Evolutionary conservation across 2,329 filamentous ascomycete species (phyloP).

Genomic region (Cercospora sojina): DNA sequence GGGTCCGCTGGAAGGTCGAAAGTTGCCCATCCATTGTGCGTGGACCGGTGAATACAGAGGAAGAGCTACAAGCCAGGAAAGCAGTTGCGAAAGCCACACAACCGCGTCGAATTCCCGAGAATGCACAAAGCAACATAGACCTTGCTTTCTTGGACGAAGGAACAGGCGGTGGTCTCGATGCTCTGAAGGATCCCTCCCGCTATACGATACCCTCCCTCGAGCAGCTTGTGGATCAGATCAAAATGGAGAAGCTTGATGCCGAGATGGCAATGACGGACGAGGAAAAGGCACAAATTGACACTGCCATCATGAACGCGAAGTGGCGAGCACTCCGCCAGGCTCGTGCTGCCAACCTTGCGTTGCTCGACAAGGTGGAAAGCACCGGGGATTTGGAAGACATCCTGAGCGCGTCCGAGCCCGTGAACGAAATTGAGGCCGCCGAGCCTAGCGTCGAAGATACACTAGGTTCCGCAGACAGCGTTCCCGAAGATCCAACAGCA

Average conservation of each 20-base stretch:
- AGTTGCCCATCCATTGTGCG: slow-evolving; percentile 84
- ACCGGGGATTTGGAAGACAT: slow-evolving; percentile 63
- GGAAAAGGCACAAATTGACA: slow-evolving; percentile 59
- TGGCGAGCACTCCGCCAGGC: slow-evolving; percentile 87
- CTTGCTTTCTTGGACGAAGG: slow-evolving; percentile 75
- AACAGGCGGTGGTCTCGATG: slow-evolving; percentile 63
- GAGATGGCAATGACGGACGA: slow-evolving; percentile 70
- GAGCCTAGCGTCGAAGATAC: slow-evolving; percentile 23
- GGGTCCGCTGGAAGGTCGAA: slow-evolving; percentile 97
- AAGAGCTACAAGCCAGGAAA: slow-evolving; percentile 68
- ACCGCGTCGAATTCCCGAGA: slow-evolving; percentile 67
- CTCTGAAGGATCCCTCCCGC: slow-evolving; percentile 63
- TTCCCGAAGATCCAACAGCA: slow-evolving; percentile 12
- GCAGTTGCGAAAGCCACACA: slow-evolving; percentile 65
- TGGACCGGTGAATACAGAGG: slow-evolving; percentile 65
- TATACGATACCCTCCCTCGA: slow-evolving; percentile 69
- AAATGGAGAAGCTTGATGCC: slow-evolving; percentile 79
- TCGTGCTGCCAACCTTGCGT: slow-evolving; percentile 67
- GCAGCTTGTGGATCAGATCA: slow-evolving; percentile 70
- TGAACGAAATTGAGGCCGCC: slow-evolving; percentile 15
- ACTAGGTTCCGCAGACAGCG: background rate
- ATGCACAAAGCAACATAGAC: slow-evolving; percentile 70
- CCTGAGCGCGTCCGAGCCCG: slow-evolving; percentile 14
- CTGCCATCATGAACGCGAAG: slow-evolving; percentile 79
- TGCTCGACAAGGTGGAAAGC: slow-evolving; percentile 86